phyloP scores from a whole-genome alignment of 2,329 filamentous ascomycete species.

The Colletotrichum endophyticum region DNA sequence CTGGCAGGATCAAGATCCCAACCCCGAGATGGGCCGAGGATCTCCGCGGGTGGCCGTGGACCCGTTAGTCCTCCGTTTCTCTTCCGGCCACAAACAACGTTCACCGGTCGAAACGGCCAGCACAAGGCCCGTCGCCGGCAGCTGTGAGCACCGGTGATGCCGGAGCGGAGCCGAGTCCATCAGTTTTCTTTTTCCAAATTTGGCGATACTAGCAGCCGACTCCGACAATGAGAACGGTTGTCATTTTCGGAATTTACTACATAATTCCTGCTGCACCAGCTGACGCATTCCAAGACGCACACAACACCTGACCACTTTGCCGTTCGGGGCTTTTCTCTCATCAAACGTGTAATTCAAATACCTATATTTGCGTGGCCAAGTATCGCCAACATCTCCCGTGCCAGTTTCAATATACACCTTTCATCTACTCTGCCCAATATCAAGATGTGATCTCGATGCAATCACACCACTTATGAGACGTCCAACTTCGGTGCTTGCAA shows the following conservation, averaged over 20 bases:
- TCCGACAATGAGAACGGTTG: neutral
- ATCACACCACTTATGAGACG: neutral
- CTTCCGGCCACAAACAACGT: neutral
- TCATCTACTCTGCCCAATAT: neutral
- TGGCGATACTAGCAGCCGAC: neutral
- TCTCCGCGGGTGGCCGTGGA: neutral
- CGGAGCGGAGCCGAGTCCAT: neutral
- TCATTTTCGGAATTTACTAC: neutral
- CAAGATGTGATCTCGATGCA: neutral
- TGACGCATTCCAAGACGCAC: neutral
- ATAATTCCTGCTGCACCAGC: neutral
- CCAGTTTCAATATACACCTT: neutral
- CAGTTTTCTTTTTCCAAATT: neutral
- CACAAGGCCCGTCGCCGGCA: neutral
- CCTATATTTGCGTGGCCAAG: neutral
- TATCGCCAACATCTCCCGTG: neutral
- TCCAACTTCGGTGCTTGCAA: neutral
- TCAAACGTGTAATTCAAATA: neutral
- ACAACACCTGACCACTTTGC: neutral
- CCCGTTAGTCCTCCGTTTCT: neutral
- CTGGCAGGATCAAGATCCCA: neutral
- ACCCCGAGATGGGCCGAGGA: conserved; percentile 7
- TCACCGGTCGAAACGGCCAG: neutral
- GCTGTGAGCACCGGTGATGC: neutral
- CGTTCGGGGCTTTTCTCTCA: neutral